These are phyloP conservation scores for Tetrapisispora arboricola DNA, from an alignment of 805 yeast genomes.

Conservation along the genomic window DNA sequence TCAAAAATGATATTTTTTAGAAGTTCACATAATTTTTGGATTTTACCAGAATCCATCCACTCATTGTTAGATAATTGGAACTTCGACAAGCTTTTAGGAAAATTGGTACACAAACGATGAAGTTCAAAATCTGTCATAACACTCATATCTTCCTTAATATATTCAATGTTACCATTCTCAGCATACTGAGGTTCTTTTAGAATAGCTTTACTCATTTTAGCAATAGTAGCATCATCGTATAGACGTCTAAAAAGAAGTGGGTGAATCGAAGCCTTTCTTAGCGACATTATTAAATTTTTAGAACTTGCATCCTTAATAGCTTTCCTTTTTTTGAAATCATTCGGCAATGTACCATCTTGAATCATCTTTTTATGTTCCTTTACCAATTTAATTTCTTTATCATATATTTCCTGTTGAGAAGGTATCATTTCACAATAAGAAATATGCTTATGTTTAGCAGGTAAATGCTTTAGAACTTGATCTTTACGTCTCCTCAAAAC, in stretches of 20 bases:
- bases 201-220: constrained; percentile 64
- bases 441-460: constrained; percentile 57
- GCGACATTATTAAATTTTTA: constrained; percentile 71
- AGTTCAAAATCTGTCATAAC: constrained; percentile 90
- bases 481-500: constrained; percentile 84
- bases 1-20: constrained; percentile 43
- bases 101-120: constrained; percentile 59
- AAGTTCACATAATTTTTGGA: constrained; percentile 44
- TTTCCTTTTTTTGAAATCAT: constrained; percentile 21
- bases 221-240: constrained; percentile 46
- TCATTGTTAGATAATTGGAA: constrained; percentile 44
- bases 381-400: constrained; percentile 40
- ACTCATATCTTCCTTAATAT: constrained; percentile 86
- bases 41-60: constrained; percentile 67
- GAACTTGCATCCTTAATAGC: constrained; percentile 29
- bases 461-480: constrained; percentile 85
- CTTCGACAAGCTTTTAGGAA: constrained; percentile 51
- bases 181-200: constrained; percentile 70
- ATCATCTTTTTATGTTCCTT: constrained; percentile 27
- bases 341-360: constrained; percentile 13
- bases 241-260: constrained; percentile 70
- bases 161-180: constrained; percentile 61
- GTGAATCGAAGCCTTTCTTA: constrained; percentile 88
- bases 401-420: constrained; percentile 49
- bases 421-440: constrained; percentile 54